Percentiles rank a stretch among this genome's conserved stretches.
phyloP scores from a whole-genome alignment of 2,329 filamentous ascomycete species.

The Cladophialophora exuberans region DNA sequence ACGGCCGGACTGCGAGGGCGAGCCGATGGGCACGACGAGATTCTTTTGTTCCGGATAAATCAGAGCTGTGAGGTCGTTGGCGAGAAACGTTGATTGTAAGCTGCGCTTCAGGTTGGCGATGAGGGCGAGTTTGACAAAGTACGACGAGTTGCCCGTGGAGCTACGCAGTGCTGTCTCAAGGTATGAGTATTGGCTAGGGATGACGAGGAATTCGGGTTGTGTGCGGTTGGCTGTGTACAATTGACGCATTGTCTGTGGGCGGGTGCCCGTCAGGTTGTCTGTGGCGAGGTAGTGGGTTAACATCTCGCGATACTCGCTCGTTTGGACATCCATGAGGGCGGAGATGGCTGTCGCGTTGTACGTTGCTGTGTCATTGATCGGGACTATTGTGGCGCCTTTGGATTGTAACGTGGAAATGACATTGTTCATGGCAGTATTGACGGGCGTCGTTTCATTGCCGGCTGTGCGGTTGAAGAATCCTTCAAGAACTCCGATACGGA shows the following conservation, averaged over 20 bases:
- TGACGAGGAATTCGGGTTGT: constrained; percentile 57
- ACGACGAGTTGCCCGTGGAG: constrained; percentile 56
- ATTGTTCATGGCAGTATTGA: constrained; percentile 57
- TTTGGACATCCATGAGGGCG: constrained; percentile 60
- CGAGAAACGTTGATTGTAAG: constrained; percentile 55
- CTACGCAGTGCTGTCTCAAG: constrained; percentile 56
- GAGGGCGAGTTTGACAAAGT: constrained; percentile 49
- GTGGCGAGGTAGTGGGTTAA: constrained; percentile 60
- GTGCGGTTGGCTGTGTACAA: constrained; percentile 40
- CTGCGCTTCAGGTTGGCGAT: constrained; percentile 58
- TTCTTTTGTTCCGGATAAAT: constrained; percentile 69
- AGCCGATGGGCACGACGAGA: constrained; percentile 62
- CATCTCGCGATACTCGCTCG: constrained; percentile 61
- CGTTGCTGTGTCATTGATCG: constrained; percentile 48
- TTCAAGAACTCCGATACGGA: constrained; percentile 55
- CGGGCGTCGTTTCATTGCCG: constrained; percentile 58
- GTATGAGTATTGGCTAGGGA: constrained; percentile 62
- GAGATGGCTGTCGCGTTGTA: constrained; percentile 59
- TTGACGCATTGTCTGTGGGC: constrained; percentile 39
- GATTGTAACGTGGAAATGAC: constrained; percentile 51
- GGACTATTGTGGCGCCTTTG: constrained; percentile 56
- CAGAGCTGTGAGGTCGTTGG: constrained; percentile 57
- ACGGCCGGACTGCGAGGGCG: constrained; percentile 60
- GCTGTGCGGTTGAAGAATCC: constrained; percentile 61
- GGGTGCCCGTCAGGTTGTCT: constrained; percentile 45